A percentile compares a stretch with the other conserved stretches of the same genome.
These are phyloP conservation scores for Solanum pimpinellifolium DNA, from an alignment of 257 asterid genomes.

Conservation along the genomic window DNA sequence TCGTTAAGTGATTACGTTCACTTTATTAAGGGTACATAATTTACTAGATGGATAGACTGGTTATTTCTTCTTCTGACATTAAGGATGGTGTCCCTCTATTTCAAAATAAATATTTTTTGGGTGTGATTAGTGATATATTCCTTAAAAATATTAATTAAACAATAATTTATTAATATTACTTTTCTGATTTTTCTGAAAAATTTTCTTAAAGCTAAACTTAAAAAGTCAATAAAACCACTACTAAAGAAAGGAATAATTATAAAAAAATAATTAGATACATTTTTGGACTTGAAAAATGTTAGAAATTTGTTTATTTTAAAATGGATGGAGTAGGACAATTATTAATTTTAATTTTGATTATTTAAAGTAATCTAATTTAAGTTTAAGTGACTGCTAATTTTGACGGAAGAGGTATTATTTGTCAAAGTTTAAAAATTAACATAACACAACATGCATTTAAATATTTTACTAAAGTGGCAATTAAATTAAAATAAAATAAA, in stretches of 20 bases:
- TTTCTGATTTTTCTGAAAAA: not conserved
- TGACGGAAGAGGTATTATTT: not conserved
- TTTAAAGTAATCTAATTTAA: too few species aligned
- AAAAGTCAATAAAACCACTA: not conserved
- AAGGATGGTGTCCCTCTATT: not conserved
- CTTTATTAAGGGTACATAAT: too few species aligned
- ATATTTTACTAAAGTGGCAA: not conserved
- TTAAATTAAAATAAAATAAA: not conserved
- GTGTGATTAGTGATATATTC: not conserved
- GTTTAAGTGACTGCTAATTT: not conserved
- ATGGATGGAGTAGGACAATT: not conserved
- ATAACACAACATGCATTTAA: not conserved
- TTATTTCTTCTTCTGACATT: not conserved
- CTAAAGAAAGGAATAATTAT: not conserved
- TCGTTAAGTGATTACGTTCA: not conserved
- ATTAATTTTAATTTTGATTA: too few species aligned
- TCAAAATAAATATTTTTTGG: not conserved
- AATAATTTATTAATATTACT: not conserved
- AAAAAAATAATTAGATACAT: not conserved
- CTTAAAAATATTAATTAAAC: not conserved
- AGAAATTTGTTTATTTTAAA: too few species aligned
- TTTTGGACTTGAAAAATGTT: too few species aligned
- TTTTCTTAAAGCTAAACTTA: not conserved
- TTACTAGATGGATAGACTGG: too few species aligned
- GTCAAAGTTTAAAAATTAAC: not conserved